Evolutionary conservation across 2,329 filamentous ascomycete species (phyloP).

Genomic region (Bimuria novae-zelandiae): DNA sequence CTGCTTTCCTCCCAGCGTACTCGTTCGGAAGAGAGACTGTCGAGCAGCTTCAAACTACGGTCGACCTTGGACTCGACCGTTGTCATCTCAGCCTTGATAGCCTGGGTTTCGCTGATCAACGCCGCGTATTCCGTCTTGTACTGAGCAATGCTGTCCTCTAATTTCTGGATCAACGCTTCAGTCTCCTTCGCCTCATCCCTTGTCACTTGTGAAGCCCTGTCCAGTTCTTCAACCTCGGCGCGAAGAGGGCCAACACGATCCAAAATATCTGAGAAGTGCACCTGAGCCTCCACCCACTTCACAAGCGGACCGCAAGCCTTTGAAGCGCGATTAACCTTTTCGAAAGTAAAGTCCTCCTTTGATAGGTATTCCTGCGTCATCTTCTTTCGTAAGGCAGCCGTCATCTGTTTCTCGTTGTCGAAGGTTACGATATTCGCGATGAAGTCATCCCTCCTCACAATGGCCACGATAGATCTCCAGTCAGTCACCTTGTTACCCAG

Average conservation of each 20-base stretch:
- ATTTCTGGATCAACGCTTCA: constrained; percentile 78
- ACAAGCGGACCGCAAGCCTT: constrained; percentile 96
- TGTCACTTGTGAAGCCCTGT: constrained; percentile 87
- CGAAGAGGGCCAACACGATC: constrained; percentile 91
- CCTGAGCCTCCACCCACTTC: constrained; percentile 95
- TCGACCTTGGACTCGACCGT: constrained; percentile 98
- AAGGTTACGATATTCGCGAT: constrained; percentile 98
- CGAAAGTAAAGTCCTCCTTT: constrained; percentile 93
- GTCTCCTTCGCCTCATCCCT: constrained; percentile 93
- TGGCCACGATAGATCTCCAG: constrained; percentile 89
- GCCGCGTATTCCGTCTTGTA: constrained; percentile 97
- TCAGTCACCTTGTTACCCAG: constrained; percentile 87
- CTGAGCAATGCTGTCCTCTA: constrained; percentile 88
- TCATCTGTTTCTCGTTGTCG: constrained; percentile 96
- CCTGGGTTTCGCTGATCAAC: constrained; percentile 94
- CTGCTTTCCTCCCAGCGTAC: constrained; percentile 95
- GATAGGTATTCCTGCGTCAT: constrained; percentile 93
- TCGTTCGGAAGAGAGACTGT: constrained; percentile 93
- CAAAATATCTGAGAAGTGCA: constrained; percentile 96
- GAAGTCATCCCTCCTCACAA: constrained; percentile 92
- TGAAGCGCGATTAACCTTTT: constrained; percentile 93
- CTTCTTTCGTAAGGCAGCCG: constrained; percentile 74
- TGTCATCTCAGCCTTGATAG: constrained; percentile 96
- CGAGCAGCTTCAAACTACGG: constrained; percentile 88
- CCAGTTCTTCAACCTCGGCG: constrained; percentile 83